A percentile compares a stretch with the other conserved stretches of the same genome.
Conservation (phyloP, 306 rosid species). For the Castanea sativa region DNA sequence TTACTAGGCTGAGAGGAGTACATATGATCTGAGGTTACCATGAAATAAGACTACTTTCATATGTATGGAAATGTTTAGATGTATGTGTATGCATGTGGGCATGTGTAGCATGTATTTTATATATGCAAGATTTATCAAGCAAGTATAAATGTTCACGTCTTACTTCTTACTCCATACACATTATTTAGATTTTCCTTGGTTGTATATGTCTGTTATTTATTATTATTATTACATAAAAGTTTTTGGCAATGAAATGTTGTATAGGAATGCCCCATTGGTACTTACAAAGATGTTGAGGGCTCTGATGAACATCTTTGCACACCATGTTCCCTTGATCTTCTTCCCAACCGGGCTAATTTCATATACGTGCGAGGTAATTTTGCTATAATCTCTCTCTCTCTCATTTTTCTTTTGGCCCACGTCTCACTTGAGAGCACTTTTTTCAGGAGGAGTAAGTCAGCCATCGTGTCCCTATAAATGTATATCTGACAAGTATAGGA, state of each 20-base stretch:
- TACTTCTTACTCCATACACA: neutral
- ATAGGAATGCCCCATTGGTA: conserved; percentile 96
- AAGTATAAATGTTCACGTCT: neutral
- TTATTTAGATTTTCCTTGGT: neutral
- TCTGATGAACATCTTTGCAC: conserved; percentile 75
- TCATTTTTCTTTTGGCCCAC: conserved; percentile 9
- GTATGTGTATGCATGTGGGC: neutral
- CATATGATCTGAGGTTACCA: neutral
- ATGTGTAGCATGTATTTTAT: neutral
- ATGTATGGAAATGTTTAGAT: neutral
- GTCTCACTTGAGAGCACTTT: conserved; percentile 18
- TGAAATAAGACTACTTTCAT: neutral
- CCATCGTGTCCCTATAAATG: conserved; percentile 82
- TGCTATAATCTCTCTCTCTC: conserved; percentile 6
- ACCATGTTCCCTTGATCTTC: conserved; percentile 88
- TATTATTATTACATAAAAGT: neutral
- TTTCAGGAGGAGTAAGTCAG: conserved; percentile 71
- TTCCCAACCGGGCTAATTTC: conserved; percentile 90
- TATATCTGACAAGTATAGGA: conserved; percentile 85
- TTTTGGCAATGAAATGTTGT: conserved; percentile 28
- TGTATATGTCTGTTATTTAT: neutral
- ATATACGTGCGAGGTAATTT: conserved; percentile 79
- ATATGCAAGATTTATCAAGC: neutral
- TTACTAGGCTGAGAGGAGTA: neutral
- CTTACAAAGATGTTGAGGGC: conserved; percentile 83